Conservation (phyloP, 257 asterid genomes). For the Knoxia roxburghii region DNA sequence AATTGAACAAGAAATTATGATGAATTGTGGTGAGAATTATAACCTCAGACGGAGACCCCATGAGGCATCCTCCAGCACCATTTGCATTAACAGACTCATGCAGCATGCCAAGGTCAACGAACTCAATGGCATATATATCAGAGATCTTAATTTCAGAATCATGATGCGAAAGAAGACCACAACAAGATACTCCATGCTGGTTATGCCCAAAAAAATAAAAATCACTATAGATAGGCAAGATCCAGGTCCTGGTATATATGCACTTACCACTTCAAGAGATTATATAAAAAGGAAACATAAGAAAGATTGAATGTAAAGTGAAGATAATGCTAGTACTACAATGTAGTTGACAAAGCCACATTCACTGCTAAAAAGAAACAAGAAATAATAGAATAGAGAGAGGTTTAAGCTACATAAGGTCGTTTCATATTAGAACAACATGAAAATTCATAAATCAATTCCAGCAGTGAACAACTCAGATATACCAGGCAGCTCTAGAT, state of each 20-base stretch:
- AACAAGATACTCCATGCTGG: conserved; percentile 53
- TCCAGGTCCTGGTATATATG: neutral
- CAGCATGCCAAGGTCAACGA: conserved; percentile 52
- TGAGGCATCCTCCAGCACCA: conserved; percentile 42
- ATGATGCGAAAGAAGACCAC: conserved; percentile 33
- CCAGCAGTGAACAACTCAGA: neutral
- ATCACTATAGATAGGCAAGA: neutral
- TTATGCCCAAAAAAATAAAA: conserved; percentile 27
- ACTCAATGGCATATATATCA: conserved; percentile 66
- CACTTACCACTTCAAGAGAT: neutral
- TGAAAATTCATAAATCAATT: neutral
- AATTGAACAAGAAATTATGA: conserved; percentile 12
- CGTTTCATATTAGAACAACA: neutral
- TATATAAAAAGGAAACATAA: neutral
- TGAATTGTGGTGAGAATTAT: conserved; percentile 15
- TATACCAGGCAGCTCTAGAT: no score
- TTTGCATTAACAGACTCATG: conserved; percentile 36
- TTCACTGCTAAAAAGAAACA: neutral
- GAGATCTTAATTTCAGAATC: conserved; percentile 45
- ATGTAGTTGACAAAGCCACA: neutral
- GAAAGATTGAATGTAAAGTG: no score
- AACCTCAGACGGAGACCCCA: conserved; percentile 63
- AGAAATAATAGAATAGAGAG: neutral
- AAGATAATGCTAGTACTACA: neutral
- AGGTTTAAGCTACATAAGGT: neutral